Base-by-base conservation (phyloP, 2,329 filamentous ascomycete genomes). In the Colletotrichum melonis region DNA sequence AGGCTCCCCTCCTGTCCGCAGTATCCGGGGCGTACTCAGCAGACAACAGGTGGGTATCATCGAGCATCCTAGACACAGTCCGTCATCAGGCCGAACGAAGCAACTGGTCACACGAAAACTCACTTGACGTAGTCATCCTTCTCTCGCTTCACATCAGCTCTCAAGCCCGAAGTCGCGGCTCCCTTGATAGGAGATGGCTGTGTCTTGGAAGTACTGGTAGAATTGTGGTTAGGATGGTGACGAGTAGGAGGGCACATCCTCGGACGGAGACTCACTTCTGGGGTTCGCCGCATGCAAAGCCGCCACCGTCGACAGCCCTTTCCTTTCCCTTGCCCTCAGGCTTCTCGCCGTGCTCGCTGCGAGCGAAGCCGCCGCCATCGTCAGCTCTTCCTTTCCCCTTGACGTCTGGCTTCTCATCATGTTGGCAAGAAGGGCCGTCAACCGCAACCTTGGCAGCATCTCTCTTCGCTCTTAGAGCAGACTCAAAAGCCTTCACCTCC, bases 401-500 rank as follows among this genome's bases (percentile, higher is more conserved):
- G 1, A 9, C 12, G 4, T 28, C 22, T 5, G 24, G 32, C 49
- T 64, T 9, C 49, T 38, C 62, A 6, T 3, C 5, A 38, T 30
- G 54, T 14, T 14, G 19, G 46, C 5, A 22, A 28, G 12, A 16
- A 3, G 22, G n/a, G 24, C 28, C 22, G 54, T 46, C 1, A 26
- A n/a, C 14, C 54, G 62, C 3, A 22, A 28, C 6, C 22, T n/a
- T 32, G 38, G 26, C 5, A 28, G 28, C 67, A 49, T 52, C 24
- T 24, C 65, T 16, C 46, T 57, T 46, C 19, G 5, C 22, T 32
- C 24, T 52, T 6, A 30, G 24, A 28, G 30, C 32, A 16, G 32
- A 24, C 11, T 73, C 71, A 1, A 62, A 56, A 22, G 71, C 71
- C 52, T 76, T 70, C 9, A 72, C 59, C 24, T 74, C 76, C 59